Conservation (phyloP, 2,329 filamentous ascomycete genomes). For the Endoconidiophora laricicola region DNA sequence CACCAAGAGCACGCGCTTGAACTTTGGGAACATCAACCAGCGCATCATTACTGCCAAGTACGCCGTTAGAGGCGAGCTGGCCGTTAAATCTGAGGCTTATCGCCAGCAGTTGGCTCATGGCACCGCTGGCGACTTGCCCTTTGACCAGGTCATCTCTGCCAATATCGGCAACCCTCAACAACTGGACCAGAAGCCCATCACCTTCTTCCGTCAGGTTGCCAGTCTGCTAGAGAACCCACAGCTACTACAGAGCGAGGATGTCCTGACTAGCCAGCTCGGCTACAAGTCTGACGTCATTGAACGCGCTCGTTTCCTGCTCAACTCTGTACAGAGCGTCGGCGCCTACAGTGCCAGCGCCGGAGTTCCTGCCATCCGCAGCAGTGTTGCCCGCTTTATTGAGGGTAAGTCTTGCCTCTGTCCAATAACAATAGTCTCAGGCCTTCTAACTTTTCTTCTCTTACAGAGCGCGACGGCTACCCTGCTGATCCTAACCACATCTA, state of each 20-base stretch:
- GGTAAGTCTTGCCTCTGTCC: slow-evolving; percentile 30
- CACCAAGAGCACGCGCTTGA: slow-evolving; percentile 34
- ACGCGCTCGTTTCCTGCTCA: slow-evolving; percentile 64
- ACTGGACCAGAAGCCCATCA: slow-evolving; percentile 96
- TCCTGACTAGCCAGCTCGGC: slow-evolving; percentile 56
- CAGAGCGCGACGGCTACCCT: slow-evolving; percentile 74
- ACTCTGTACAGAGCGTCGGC: slow-evolving; percentile 75
- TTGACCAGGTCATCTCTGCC: slow-evolving; percentile 81
- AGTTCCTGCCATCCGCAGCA: slow-evolving; percentile 70
- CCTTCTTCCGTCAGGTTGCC: slow-evolving; percentile 94
- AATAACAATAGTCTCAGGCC: background rate
- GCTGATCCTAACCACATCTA: slow-evolving; percentile 71
- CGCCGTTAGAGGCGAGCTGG: slow-evolving; percentile 89
- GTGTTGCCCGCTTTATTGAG: slow-evolving; percentile 85
- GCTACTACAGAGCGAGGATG: slow-evolving; percentile 67
- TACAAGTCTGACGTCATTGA: slow-evolving; percentile 85
- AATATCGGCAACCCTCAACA: slow-evolving; percentile 99
- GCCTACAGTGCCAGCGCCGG: slow-evolving; percentile 94
- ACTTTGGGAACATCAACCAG: slow-evolving; percentile 79
- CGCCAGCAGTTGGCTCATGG: slow-evolving; percentile 53
- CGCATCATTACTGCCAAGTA: slow-evolving; percentile 80
- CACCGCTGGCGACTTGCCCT: slow-evolving; percentile 46
- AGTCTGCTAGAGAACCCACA: slow-evolving; percentile 82
- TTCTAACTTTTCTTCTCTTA: slow-evolving; percentile 1
- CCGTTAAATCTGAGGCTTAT: slow-evolving; percentile 84